Conservation (phyloP, 2,329 filamentous ascomycete species). For the Lasiodiplodia gonubiensis region DNA sequence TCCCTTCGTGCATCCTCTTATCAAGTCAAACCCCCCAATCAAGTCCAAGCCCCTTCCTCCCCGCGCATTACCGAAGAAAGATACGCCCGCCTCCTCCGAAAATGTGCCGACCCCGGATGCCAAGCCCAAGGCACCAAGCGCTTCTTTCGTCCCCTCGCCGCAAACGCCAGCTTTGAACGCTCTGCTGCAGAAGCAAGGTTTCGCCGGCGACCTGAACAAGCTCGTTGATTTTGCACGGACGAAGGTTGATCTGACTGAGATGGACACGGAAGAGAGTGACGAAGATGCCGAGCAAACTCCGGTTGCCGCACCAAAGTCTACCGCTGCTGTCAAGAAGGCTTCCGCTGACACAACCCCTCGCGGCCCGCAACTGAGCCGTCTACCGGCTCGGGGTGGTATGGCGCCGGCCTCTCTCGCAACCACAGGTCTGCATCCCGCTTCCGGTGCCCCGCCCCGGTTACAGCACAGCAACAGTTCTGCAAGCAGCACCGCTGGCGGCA, state of each 20-base stretch:
- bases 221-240: constrained; percentile 45
- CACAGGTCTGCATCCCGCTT: constrained; percentile 17
- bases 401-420: constrained; percentile 39
- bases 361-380: constrained; percentile 22
- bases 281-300: constrained; percentile 36
- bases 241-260: constrained; percentile 44
- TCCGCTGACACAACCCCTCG: constrained; percentile 4
- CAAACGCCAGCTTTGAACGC: constrained; percentile 51
- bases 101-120: constrained; percentile 11
- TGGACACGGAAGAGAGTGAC: constrained; percentile 41
- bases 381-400: constrained; percentile 34
- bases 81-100: not conserved
- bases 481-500: constrained; percentile 22
- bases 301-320: constrained; percentile 15
- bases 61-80: constrained; percentile 23
- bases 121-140: constrained; percentile 16
- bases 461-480: constrained; percentile 20
- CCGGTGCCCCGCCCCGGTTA: constrained; percentile 12
- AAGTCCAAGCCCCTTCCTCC: constrained; percentile 28
- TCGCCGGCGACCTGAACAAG: constrained; percentile 47
- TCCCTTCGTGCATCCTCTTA: constrained; percentile 45
- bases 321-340: constrained; percentile 17
- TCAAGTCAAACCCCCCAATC: constrained; percentile 29
- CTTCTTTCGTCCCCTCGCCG: constrained; percentile 45
- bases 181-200: constrained; percentile 47